Evolutionary conservation across 257 asterid genomes (phyloP), one percentile per base, ranked within the genome.

Genomic region (Datura wrightii): DNA sequence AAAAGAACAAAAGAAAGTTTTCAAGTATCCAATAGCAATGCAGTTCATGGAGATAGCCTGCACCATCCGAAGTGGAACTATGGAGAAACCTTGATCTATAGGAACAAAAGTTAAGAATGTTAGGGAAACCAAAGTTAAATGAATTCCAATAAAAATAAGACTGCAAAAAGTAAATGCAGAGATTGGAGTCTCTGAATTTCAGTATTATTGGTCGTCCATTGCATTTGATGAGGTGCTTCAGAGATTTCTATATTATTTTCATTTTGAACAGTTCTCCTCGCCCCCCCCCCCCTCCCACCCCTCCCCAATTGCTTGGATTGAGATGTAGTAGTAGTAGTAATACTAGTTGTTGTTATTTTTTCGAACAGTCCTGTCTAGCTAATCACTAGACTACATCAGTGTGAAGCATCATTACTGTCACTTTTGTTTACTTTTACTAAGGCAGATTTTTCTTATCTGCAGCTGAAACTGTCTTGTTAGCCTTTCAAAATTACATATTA

Each of bases 401-500:
- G 14, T 71, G 55, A 72, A 72, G 80, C 55, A 14, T 48, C 37
- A 31, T 48, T 42, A 46, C 13, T 46, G 48, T 52, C 82, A 76
- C 15, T 54, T 39, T 48, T 14, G n/a, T 50, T 6, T 78, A 34
- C 42, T 31, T 24, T 24, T 76, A 3, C 62, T 24, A 52, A 52
- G 2, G 63, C 48, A 14, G 58, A 0, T 7, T 78, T 84, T 72
- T 87, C 10, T 80, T 82, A 56, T 52, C 83, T 93, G 97, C 99
- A 96, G 99, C 94, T 85, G 99, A 96, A 94, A 93, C 98, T 86
- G 85, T 96, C 90, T 89, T 96, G 89, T 89, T 96, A 88, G 99
- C 98, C 48, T 96, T 96, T 91, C 99, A 94, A 91, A 96, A 94
- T 92, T 94, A 96, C 92, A 91, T 96, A 79, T 86, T 96, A 86